Base-by-base conservation (phyloP, 495 filamentous ascomycete genomes). In the Daldinia caldariorum region DNA sequence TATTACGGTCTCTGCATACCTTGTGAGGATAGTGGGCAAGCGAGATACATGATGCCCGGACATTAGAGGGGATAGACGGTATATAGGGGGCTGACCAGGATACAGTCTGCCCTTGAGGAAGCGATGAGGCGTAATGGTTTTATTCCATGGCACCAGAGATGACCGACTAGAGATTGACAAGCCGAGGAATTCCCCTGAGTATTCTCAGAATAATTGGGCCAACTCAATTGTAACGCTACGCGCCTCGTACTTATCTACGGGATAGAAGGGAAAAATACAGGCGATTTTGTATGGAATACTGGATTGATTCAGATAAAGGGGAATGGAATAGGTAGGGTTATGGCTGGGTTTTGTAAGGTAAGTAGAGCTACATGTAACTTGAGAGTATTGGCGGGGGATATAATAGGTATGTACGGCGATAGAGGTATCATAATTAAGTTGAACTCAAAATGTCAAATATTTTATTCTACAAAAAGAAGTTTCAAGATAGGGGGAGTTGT, bases 121-220 rank as follows among this genome's bases (percentile, higher is more conserved):
- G 55, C 49, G 59, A 54, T n/a, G 37, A 70, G 63, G 61, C 60
- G 59, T 60, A 60, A 49, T 32, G 55, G 29, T 31, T 68, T 57
- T 26, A 64, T 63, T 63, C 58, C 43, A 56, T 45, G 41, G 41
- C 50, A 53, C 45, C 26, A 43, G 22, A 63, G 38, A 58, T 43
- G 63, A 31, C n/a, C 29, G 58, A 61, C 49, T 61, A 61, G 49
- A 55, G 20, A 51, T 61, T 38, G 22, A 61, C 51, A 39, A 58
- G 55, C 58, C 53, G 20, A 72, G 38, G 37, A 32, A 8, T 34
- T 62, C 14, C 8, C 13, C 58, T 58, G 58, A 43, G 32, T 18
- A 50, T 20, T 3, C 58, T 43, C 1, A 51, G 61, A 39, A 16
- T 61, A 47, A 47, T 57, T 53, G 35, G 50, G 34, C 51, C 38